Base-by-base conservation (phyloP, 2,329 filamentous ascomycete genomes). In the Fusarium acutatum region DNA sequence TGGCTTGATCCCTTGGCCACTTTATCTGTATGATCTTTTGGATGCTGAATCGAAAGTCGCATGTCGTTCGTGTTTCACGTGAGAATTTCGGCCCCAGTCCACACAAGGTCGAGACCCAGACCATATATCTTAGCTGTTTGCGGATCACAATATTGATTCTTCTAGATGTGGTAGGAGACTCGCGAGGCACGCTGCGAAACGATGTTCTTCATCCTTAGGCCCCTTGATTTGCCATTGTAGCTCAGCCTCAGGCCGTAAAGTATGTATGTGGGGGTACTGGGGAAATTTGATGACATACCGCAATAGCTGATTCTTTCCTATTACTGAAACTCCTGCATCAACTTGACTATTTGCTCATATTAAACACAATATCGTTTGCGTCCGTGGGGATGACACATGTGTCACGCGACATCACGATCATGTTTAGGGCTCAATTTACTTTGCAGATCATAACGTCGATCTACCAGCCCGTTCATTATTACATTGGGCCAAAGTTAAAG, bases 221-320 rank as follows among this genome's bases (percentile, higher is more conserved):
- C 32, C 40, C 54, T 60, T 72, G 54, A 65, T 69, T 69, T 61
- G 41, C 47, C n/a, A 44, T 66, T 26, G 32, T 37, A 40, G 53
- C n/a, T 57, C 41, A 56, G 43, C 56, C 47, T 57, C 40, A 28
- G 54, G 44, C 37, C 46, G 17, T 50, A 46, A 26, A 37, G 37
- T 35, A 52, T 56, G 30, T 34, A 58, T 56, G 71, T 74, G 71
- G 71, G 44, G 67, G 57, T 58, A 44, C 35, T 35, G n/a, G 46
- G 71, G 61, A 64, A 67, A 68, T 64, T 56, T 43, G 56, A 64
- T 74, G 67, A 68, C 67, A 68, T 68, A 20, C 52, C 57, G 57
- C 35, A 41, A 38, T 44, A 17, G 50, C n/a, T 47, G 28, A 22
- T 41, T 60, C 38, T 62, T 71, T 71, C 58, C 35, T 40, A 26